These are phyloP conservation scores for Cladophialophora immunda DNA, from an alignment of 2,329 filamentous ascomycete species.

Conservation along the genomic window DNA sequence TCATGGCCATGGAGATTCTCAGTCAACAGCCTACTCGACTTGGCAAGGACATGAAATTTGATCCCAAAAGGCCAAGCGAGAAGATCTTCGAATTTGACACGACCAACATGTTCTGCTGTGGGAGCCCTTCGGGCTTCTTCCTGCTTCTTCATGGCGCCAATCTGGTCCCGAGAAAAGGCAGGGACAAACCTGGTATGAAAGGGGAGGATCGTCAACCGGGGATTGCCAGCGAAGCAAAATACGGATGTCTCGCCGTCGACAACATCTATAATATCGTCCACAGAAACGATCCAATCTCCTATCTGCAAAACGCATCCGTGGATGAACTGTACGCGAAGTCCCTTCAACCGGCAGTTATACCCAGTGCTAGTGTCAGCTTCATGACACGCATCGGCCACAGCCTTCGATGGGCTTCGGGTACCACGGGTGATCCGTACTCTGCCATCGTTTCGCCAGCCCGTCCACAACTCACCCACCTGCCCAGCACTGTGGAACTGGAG, in stretches of 20 bases:
- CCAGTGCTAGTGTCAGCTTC: constrained; percentile 72
- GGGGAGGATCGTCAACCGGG: constrained; percentile 65
- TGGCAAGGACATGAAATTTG: constrained; percentile 56
- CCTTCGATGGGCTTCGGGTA: constrained; percentile 66
- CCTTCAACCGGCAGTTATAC: constrained; percentile 80
- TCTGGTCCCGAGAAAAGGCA: constrained; percentile 78
- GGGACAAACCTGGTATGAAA: constrained; percentile 78
- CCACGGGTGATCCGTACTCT: constrained; percentile 59
- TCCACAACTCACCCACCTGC: constrained; percentile 70
- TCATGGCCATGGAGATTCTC: constrained; percentile 91
- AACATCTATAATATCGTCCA: constrained; percentile 96
- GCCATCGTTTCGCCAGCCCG: constrained; percentile 61
- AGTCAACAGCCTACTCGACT: constrained; percentile 83
- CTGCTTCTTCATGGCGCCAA: constrained; percentile 76
- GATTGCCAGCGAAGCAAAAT: constrained; percentile 80
- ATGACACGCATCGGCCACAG: constrained; percentile 71
- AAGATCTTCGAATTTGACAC: constrained; percentile 90
- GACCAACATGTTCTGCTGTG: constrained; percentile 85
- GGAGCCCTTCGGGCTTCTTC: constrained; percentile 93
- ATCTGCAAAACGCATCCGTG: constrained; percentile 88
- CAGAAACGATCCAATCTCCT: constrained; percentile 82
- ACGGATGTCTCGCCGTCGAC: constrained; percentile 91
- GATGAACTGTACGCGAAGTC: constrained; percentile 80
- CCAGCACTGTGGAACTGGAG: constrained; percentile 86
- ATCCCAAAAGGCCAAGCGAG: constrained; percentile 50